Conservation (phyloP, 768 basidiomycete genomes). For the Omphalotus guepiniiformis region DNA sequence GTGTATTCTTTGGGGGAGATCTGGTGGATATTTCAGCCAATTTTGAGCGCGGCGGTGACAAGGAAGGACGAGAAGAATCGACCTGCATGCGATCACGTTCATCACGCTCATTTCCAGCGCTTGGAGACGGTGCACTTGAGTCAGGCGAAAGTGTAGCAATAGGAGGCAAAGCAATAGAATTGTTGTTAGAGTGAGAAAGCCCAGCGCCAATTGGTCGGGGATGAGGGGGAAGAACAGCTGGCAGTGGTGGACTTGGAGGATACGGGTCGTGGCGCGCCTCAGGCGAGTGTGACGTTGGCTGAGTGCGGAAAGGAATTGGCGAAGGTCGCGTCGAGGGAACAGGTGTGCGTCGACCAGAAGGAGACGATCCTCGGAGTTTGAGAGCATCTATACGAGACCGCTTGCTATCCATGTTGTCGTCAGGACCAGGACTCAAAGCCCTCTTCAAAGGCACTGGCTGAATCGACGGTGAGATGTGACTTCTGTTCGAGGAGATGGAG, state of each 20-base stretch:
- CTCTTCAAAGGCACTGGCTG: constrained; percentile 53
- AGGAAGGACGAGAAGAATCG: constrained; percentile 24
- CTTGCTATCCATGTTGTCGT: constrained; percentile 53
- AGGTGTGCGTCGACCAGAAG: constrained; percentile 50
- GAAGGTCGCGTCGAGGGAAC: constrained; percentile 61
- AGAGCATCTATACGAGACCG: constrained; percentile 55
- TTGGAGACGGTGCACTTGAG: constrained; percentile 52
- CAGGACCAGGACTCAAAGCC: constrained; percentile 61
- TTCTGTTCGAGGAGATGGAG: constrained; percentile 62
- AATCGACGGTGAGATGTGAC: constrained; percentile 59
- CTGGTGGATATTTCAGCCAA: constrained; percentile 9
- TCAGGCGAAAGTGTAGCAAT: constrained; percentile 66
- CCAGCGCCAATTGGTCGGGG: constrained; percentile 64
- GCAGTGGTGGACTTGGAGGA: constrained; percentile 51
- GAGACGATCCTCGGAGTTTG: constrained; percentile 51
- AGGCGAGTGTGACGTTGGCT: constrained; percentile 65
- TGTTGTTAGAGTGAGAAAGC: constrained; percentile 27
- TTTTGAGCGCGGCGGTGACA: constrained; percentile 10
- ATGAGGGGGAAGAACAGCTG: constrained; percentile 66
- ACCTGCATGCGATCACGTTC: constrained; percentile 42
- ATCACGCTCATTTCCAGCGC: constrained; percentile 17
- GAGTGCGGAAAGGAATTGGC: constrained; percentile 70
- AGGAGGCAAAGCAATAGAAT: constrained; percentile 55
- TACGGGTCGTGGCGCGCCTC: constrained; percentile 57
- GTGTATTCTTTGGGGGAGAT: constrained; percentile 9